A percentile compares a stretch with the other conserved stretches of the same genome.
These are phyloP conservation scores for Tuber calosporum DNA, from an alignment of 495 filamentous ascomycete genomes.

Conservation along the genomic window DNA sequence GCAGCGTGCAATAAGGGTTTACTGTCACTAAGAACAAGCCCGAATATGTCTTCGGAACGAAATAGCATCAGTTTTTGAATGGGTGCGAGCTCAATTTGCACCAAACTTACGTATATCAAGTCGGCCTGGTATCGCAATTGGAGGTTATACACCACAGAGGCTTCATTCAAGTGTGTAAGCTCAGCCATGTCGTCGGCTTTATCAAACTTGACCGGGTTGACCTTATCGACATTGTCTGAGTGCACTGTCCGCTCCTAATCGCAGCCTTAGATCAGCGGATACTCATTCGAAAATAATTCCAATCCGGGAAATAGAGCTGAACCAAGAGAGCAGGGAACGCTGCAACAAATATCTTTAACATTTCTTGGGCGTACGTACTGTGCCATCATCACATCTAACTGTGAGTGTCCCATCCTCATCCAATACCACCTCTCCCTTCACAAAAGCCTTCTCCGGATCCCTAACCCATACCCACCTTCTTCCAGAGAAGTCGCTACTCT, in stretches of 20 bases:
- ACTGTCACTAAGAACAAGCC: slow-evolving; percentile 94
- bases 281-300: neutral
- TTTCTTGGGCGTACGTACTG: slow-evolving; percentile 51
- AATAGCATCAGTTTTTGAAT: slow-evolving; percentile 9
- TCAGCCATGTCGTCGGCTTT: slow-evolving; percentile 99
- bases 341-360: neutral
- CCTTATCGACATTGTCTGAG: slow-evolving; percentile 83
- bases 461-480: slow-evolving; percentile 96
- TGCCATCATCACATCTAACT: slow-evolving; percentile 91
- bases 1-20: slow-evolving; percentile 89
- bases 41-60: slow-evolving; percentile 67
- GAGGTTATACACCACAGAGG: slow-evolving; percentile 95
- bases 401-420: slow-evolving; percentile 63
- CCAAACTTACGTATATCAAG: slow-evolving; percentile 68
- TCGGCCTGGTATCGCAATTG: slow-evolving; percentile 90
- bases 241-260: slow-evolving; percentile 76
- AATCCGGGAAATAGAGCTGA: neutral
- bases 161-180: slow-evolving; percentile 93
- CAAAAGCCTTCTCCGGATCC: slow-evolving; percentile 78
- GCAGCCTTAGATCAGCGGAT: slow-evolving; percentile 15
- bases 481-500: slow-evolving; percentile 76
- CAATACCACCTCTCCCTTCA: slow-evolving; percentile 84
- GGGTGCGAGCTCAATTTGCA: slow-evolving; percentile 9
- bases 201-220: slow-evolving; percentile 99
- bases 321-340: neutral